Conservation (phyloP, 1,139 yeast genomes). For the Pichia sp. region DNA sequence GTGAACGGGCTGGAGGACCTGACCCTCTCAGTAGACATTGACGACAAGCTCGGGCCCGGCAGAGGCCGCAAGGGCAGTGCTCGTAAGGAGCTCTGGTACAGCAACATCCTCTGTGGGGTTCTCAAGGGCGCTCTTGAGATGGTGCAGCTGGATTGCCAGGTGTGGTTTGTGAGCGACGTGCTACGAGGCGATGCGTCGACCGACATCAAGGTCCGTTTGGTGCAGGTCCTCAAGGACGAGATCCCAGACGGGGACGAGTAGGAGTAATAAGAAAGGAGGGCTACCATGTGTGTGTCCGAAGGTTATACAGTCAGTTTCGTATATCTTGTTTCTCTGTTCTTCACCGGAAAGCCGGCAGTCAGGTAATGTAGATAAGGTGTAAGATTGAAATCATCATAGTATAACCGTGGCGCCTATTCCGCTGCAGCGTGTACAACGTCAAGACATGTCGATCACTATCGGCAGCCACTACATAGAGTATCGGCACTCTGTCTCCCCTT, state of each 20-base stretch:
- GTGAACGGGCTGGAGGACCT: constrained; percentile 3
- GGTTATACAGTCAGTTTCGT: constrained; percentile 8
- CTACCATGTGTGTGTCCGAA: too few species aligned
- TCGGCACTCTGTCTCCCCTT: too few species aligned
- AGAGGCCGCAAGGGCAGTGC: constrained; percentile 43
- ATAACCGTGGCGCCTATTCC: constrained; percentile 10
- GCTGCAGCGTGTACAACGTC: neutral
- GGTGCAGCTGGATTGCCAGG: constrained; percentile 93
- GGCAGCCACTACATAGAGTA: neutral
- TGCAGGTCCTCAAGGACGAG: constrained; percentile 80
- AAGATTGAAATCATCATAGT: constrained; percentile 23
- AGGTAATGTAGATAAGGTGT: constrained; percentile 35
- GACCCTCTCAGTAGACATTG: neutral
- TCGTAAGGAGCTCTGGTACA: constrained; percentile 79
- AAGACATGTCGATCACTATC: constrained; percentile 6
- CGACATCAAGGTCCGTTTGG: constrained; percentile 69
- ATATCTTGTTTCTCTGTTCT: constrained; percentile 14
- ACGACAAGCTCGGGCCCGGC: constrained; percentile 1
- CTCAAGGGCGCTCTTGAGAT: constrained; percentile 87
- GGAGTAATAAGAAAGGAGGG: neutral
- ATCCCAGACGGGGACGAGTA: constrained; percentile 96
- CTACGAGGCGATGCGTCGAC: constrained; percentile 81
- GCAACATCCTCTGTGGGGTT: constrained; percentile 86
- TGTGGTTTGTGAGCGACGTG: constrained; percentile 70
- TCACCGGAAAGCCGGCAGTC: constrained; percentile 22